Evolutionary conservation across 495 filamentous ascomycete species (phyloP), one percentile per base, ranked within the genome.

Genomic region (Hypoxylon lienhwacheense): DNA sequence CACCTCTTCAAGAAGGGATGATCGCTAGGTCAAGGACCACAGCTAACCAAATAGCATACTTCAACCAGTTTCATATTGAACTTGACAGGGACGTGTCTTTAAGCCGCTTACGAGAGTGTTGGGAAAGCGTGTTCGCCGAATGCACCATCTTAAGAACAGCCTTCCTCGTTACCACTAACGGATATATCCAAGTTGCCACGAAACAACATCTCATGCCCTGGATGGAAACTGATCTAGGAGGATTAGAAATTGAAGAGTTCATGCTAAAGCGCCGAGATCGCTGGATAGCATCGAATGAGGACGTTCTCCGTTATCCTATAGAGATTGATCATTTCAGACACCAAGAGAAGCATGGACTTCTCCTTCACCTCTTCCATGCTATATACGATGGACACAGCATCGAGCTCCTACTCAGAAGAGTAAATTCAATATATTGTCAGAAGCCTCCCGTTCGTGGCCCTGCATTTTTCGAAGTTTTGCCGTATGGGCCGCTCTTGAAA

Each of bases 311-410:
- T 83, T 21, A 58, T 71, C 6, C 45, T 83, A 15, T 65, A 2
- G 62, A 67, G 28, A 47, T 67, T 1, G 65, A 67, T 28, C 29
- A 59, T 10, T 47, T 79, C 10, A 47, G 59, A 12, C 68, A 66
- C 12, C 47, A 56, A 2, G 48, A 49, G 0, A 61, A 49, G 15
- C 61, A 54, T 3, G 51, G 79, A 0, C 67, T 92, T 22, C 70
- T 70, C 14, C 61, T 93, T 20, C 77, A 84, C 32, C 82, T 93
- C 0, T 92, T 93, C 68, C 92, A 97, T 63, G 89, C 82, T 4
- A 70, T 97, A 0, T 97, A 97, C 60, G 92, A 97, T 71, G 91
- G 87, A 1, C 87, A 81, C 59, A 92, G 89, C 45, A 76, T 95
- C 20, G 66, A 77, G 0, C 70, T 91, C 19, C 65, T 96, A 0